A percentile compares a stretch with the other conserved stretches of the same genome.
phyloP scores from a whole-genome alignment of 495 filamentous ascomycete genomes.

The Penicillium longicatenatum region DNA sequence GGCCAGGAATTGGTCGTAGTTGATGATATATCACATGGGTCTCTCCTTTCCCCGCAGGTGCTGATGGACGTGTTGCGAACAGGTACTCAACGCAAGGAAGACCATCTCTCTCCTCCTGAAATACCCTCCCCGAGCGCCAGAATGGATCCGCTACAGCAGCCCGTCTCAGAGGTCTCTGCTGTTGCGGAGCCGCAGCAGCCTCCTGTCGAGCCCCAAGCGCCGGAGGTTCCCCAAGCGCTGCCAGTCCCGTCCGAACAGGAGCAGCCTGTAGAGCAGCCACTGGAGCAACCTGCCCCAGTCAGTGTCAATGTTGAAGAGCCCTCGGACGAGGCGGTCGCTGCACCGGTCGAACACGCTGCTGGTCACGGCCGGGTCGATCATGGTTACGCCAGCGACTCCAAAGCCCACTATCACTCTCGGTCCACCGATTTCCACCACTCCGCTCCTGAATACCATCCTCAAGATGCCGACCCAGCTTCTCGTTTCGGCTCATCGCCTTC shows the following conservation, averaged over 20 bases:
- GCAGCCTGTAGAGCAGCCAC: conserved; percentile 21
- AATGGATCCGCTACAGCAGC: conserved; percentile 37
- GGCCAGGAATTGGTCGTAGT: conserved; percentile 7
- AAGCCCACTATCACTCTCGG: conserved; percentile 45
- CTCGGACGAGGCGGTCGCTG: neutral
- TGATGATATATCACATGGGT: conserved; percentile 12
- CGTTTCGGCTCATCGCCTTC: conserved; percentile 43
- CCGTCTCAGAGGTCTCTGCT: conserved; percentile 24
- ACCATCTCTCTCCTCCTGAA: neutral
- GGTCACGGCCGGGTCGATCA: conserved; percentile 26
- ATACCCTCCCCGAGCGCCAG: neutral
- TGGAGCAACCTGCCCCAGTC: conserved; percentile 23
- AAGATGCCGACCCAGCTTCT: conserved; percentile 43
- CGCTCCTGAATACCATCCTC: conserved; percentile 41
- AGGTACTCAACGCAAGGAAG: conserved; percentile 10
- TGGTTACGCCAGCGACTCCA: conserved; percentile 49
- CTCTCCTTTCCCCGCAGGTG: conserved; percentile 28
- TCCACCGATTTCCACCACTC: conserved; percentile 47
- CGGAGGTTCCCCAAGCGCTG: conserved; percentile 14
- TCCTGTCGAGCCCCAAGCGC: conserved; percentile 26
- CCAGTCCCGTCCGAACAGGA: conserved; percentile 21
- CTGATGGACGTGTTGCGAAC: conserved; percentile 12
- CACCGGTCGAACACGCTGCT: conserved; percentile 34
- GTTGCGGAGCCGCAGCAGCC: conserved; percentile 32
- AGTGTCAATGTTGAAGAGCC: conserved; percentile 36